These are phyloP conservation scores for Erythrophleum fordii DNA, from an alignment of 306 rosid species.

Conservation along the genomic window DNA sequence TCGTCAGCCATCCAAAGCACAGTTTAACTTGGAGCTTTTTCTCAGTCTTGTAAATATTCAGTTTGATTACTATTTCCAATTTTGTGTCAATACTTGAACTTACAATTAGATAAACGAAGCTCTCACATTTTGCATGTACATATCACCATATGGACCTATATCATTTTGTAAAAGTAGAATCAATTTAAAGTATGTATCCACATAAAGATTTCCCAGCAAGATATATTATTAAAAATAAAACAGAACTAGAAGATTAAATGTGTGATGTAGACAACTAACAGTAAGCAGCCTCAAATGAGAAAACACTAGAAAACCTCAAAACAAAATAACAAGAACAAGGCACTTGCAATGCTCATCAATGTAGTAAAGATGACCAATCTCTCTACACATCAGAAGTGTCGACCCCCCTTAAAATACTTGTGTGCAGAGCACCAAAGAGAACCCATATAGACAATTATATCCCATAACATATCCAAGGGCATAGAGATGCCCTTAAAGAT, in stretches of 20 bases:
- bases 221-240: no score
- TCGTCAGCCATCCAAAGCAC: neutral
- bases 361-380: no score
- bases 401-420: neutral
- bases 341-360: neutral
- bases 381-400: no score
- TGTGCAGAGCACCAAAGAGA: neutral
- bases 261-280: neutral
- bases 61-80: neutral
- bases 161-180: neutral
- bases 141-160: neutral
- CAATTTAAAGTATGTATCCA: neutral
- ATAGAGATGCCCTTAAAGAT: neutral
- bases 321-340: neutral
- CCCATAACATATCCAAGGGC: neutral
- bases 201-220: neutral
- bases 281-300: neutral
- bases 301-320: neutral
- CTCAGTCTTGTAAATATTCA: no score
- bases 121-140: neutral
- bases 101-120: neutral
- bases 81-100: neutral
- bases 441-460: neutral
- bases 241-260: no score
- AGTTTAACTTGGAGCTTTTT: neutral